Conservation (phyloP, 163 green algal genomes). For the Prototheca wickerhamii region DNA sequence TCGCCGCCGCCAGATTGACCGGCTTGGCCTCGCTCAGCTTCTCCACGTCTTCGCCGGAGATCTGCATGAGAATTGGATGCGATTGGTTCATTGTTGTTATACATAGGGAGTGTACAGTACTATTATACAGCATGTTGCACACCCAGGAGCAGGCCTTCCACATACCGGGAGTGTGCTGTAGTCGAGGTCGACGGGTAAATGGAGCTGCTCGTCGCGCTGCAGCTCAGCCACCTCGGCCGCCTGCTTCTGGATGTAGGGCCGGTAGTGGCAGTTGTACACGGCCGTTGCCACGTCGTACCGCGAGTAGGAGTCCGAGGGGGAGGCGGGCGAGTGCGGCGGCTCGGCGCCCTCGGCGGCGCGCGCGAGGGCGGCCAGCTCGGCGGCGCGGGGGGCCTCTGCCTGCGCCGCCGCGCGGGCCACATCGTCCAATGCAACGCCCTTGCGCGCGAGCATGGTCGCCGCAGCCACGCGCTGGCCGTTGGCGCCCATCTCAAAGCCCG, state of each 20-base stretch:
- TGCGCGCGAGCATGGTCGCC: constrained; percentile 32
- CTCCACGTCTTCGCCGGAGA: constrained; percentile 46
- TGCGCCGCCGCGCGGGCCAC: not conserved
- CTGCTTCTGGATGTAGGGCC: constrained; percentile 39
- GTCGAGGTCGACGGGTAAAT: constrained; percentile 29
- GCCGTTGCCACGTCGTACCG: constrained; percentile 23
- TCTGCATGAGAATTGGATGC: constrained; percentile 6
- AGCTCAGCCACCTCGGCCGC: constrained; percentile 25
- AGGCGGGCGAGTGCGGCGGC: not conserved
- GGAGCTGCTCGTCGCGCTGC: constrained; percentile 23
- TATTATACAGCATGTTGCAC: no score
- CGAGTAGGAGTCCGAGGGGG: not conserved
- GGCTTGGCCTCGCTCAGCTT: constrained; percentile 33
- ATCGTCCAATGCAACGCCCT: constrained; percentile 16
- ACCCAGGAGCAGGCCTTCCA: no score
- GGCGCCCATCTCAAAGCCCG: constrained; percentile 22
- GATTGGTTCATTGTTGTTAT: not conserved
- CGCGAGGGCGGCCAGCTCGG: not conserved
- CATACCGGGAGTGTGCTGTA: constrained; percentile 21
- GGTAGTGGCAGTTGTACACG: constrained; percentile 43
- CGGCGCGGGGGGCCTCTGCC: not conserved
- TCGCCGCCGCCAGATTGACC: constrained; percentile 30
- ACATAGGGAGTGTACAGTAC: not conserved
- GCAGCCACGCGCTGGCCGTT: constrained; percentile 23
- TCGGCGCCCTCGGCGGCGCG: not conserved